These are phyloP conservation scores for Casuarina glauca DNA, from an alignment of 306 rosid species.

Conservation along the genomic window DNA sequence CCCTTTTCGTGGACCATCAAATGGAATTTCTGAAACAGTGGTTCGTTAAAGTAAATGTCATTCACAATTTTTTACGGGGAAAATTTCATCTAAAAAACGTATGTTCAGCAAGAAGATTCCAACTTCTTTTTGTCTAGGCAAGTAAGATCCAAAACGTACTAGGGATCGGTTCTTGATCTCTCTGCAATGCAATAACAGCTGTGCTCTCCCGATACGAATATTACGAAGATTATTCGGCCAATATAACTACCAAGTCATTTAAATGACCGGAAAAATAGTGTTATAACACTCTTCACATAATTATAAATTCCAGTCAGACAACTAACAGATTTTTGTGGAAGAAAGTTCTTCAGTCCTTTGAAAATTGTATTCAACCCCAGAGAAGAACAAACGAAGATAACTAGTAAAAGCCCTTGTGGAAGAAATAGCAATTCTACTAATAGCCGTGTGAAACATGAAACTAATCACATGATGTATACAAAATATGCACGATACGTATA, in stretches of 20 bases:
- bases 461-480: neutral
- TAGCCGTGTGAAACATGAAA: neutral
- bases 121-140: too few species aligned
- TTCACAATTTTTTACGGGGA: neutral
- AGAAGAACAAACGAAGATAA: neutral
- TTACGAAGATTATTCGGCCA: neutral
- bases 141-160: neutral
- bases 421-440: neutral
- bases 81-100: neutral
- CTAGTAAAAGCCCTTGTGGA: neutral
- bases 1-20: neutral
- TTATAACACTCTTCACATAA: neutral
- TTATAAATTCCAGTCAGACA: neutral
- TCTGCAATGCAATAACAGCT: neutral
- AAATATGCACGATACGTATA: neutral
- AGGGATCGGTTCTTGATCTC: neutral
- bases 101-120: neutral
- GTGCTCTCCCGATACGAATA: neutral
- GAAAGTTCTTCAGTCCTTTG: neutral
- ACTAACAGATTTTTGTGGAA: neutral
- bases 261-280: neutral
- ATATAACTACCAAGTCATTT: neutral
- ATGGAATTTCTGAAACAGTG: neutral
- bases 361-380: neutral
- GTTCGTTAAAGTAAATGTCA: neutral